Evolutionary conservation across 2,329 filamentous ascomycete species (phyloP).

Genomic region (Aspergillus cejpii): DNA sequence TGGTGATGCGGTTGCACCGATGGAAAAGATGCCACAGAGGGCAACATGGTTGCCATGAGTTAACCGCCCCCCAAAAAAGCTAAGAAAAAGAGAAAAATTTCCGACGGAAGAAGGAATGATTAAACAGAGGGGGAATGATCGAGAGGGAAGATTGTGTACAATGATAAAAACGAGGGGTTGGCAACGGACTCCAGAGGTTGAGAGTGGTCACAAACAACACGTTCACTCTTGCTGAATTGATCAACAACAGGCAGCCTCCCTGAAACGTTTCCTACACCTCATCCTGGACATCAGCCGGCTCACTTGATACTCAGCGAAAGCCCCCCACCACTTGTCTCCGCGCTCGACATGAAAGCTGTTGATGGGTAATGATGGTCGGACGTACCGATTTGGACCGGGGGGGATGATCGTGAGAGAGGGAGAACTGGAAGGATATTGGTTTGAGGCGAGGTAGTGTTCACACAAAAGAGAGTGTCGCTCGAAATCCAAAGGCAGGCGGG

Average conservation of each 20-base stretch:
- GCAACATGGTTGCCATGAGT: conserved; percentile 40
- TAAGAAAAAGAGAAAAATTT: neutral
- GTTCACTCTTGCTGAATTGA: conserved; percentile 24
- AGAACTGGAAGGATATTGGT: conserved; percentile 2
- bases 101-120: neutral
- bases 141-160: too few relatives aligned
- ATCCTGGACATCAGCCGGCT: conserved; percentile 33
- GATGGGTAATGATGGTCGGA: conserved; percentile 3
- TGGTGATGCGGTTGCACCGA: conserved; percentile 40
- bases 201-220: conserved; percentile 16
- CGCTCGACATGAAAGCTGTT: conserved; percentile 25
- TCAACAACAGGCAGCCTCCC: conserved; percentile 39
- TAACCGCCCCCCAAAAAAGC: too few relatives aligned
- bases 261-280: conserved; percentile 42
- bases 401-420: conserved; percentile 3
- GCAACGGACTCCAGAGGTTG: conserved; percentile 13
- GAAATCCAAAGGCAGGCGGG: neutral
- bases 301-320: conserved; percentile 27
- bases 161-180: neutral
- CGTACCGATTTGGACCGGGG: conserved; percentile 7
- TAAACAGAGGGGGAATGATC: too few relatives aligned
- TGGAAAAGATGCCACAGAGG: conserved; percentile 42
- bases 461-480: neutral
- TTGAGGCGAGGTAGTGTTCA: neutral
- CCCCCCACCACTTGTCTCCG: conserved; percentile 19